These are phyloP conservation scores for Schoenoplectus triqueter DNA, from an alignment of 202 grass and related monocot genomes.

Conservation along the genomic window DNA sequence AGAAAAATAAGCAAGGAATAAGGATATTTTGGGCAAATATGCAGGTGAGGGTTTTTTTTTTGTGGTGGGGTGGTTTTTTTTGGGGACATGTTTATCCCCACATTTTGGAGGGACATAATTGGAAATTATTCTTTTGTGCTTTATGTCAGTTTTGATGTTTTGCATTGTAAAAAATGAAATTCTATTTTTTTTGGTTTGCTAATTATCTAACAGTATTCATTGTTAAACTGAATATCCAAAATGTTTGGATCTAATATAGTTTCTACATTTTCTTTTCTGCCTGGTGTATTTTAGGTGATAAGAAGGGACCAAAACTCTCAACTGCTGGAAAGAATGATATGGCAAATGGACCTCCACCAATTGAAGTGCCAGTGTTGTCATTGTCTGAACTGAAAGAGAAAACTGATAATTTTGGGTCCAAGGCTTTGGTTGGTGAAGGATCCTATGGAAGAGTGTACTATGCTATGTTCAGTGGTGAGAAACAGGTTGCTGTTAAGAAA, in stretches of 20 bases:
- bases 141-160: slow-evolving; percentile 16
- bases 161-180: neutral
- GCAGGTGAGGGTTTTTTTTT: too few species aligned
- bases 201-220: neutral
- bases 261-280: slow-evolving; percentile 12
- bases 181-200: neutral
- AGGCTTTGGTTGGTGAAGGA: slow-evolving; percentile 84
- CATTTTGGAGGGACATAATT: neutral
- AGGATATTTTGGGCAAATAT: neutral
- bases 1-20: neutral
- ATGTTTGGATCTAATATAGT: neutral
- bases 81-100: neutral
- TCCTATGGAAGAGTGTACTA: slow-evolving; percentile 92
- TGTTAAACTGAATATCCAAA: neutral
- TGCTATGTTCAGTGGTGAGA: slow-evolving; percentile 61
- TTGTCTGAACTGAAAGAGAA: slow-evolving; percentile 77
- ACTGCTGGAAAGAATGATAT: slow-evolving; percentile 50
- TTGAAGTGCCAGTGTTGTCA: slow-evolving; percentile 70
- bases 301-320: slow-evolving; percentile 34
- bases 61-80: neutral
- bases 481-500: slow-evolving; percentile 81
- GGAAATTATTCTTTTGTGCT: neutral
- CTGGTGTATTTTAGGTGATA: slow-evolving; percentile 31
- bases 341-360: slow-evolving; percentile 57
- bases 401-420: slow-evolving; percentile 89